phyloP scores from a whole-genome alignment of 2,329 filamentous ascomycete genomes.

The Xylariaceae sp. region DNA sequence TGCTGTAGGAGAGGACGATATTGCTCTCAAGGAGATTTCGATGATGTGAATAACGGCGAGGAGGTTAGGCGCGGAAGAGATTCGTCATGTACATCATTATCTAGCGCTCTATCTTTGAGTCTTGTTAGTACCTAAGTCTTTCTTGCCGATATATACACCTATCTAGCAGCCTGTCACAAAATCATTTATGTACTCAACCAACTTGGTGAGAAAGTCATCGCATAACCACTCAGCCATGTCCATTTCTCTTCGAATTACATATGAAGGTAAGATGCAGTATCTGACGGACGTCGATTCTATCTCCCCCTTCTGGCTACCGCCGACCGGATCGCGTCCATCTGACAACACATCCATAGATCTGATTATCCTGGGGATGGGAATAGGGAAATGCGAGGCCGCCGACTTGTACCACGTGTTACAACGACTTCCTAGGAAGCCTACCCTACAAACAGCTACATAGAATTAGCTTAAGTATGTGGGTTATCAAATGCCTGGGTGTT shows the following conservation, averaged over 20 bases:
- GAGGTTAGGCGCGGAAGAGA: constrained; percentile 2
- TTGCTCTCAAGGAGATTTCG: constrained; percentile 20
- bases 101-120: background rate
- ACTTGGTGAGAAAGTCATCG: constrained; percentile 1
- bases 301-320: background rate
- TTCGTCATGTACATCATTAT: constrained; percentile 9
- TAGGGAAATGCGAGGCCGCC: too few species aligned
- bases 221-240: constrained; percentile 2
- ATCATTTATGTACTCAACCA: constrained; percentile 7
- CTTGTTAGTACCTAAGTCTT: constrained; percentile 1
- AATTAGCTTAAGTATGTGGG: too few species aligned
- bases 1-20: constrained; percentile 16
- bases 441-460: too few species aligned
- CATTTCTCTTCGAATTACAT: constrained; percentile 1
- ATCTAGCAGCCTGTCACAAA: constrained; percentile 1
- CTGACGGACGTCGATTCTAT: background rate
- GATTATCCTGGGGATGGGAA: background rate
- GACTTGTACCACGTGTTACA: too few species aligned
- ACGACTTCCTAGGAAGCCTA: too few species aligned
- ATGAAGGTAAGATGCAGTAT: background rate
- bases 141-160: background rate
- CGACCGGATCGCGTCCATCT: constrained; percentile 6
- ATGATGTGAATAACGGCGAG: constrained; percentile 2
- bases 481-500: too few species aligned
- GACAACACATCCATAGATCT: constrained; percentile 1